phyloP scores from a whole-genome alignment of 2,329 filamentous ascomycete genomes.

The Incumbomyces lentus region DNA sequence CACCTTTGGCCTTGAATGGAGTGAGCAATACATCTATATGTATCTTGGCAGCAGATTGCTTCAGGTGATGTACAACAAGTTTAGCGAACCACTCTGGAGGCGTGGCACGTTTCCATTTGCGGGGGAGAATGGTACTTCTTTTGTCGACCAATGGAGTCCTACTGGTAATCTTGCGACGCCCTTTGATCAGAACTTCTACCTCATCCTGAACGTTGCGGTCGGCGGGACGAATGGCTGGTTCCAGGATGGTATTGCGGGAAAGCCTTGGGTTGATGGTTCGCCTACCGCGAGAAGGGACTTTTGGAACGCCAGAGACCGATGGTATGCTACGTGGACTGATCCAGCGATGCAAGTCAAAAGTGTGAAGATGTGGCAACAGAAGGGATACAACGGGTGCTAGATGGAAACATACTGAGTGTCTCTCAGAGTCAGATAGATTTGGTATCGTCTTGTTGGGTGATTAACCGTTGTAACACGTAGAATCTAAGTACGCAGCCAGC shows the following conservation, averaged over 20 bases:
- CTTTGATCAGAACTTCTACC: constrained; percentile 66
- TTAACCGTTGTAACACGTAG: too few relatives aligned
- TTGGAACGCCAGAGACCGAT: constrained; percentile 56
- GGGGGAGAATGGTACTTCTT: constrained; percentile 54
- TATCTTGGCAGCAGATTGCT: constrained; percentile 72
- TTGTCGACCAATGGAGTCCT: constrained; percentile 53
- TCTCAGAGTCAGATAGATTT: too few relatives aligned
- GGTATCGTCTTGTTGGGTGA: too few relatives aligned
- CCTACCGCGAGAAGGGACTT: constrained; percentile 63
- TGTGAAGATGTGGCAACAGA: constrained; percentile 60
- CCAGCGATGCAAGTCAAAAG: constrained; percentile 55
- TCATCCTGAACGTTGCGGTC: constrained; percentile 66
- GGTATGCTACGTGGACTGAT: constrained; percentile 61
- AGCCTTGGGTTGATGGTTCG: constrained; percentile 68
- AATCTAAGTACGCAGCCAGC: too few relatives aligned
- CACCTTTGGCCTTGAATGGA: constrained; percentile 77
- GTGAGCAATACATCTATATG: constrained; percentile 76
- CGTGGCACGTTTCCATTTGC: constrained; percentile 57
- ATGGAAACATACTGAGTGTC: background rate
- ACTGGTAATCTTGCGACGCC: constrained; percentile 55
- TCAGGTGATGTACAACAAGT: constrained; percentile 71
- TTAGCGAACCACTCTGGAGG: constrained; percentile 56
- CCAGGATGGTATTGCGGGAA: constrained; percentile 56
- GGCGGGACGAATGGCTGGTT: constrained; percentile 80
- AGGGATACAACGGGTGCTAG: constrained; percentile 18